Conservation (phyloP, 2,329 filamentous ascomycete species). For the Didymella glomerata region DNA sequence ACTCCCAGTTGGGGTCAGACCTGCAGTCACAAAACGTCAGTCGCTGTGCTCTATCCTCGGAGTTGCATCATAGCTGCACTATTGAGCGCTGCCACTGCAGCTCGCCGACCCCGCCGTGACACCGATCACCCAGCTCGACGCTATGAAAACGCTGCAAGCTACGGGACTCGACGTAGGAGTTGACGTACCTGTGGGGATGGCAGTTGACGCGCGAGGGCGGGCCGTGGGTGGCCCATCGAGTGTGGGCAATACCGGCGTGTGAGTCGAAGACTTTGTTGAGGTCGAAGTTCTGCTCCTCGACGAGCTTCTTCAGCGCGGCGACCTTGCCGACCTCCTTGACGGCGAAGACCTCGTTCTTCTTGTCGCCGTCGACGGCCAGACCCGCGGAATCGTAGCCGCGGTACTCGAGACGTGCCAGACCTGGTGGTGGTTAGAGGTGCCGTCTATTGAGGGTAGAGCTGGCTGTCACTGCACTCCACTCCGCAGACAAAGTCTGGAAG, state of each 20-base stretch:
- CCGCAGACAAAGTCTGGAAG: not conserved
- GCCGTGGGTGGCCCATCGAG: slow-evolving; percentile 97
- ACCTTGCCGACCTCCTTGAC: slow-evolving; percentile 99
- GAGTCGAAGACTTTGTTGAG: slow-evolving; percentile 94
- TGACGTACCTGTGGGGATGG: slow-evolving; percentile 90
- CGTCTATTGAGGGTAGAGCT: slow-evolving; percentile 13
- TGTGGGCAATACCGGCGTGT: slow-evolving; percentile 98
- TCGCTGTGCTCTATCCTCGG: not conserved
- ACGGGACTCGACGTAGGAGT: slow-evolving; percentile 54
- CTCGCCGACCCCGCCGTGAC: not conserved
- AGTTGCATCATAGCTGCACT: slow-evolving; percentile 3
- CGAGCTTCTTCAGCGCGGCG: slow-evolving; percentile 91
- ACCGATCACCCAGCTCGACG: slow-evolving; percentile 10
- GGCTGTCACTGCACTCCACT: slow-evolving; percentile 7
- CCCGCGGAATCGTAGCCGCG: slow-evolving; percentile 98
- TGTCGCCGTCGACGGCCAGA: slow-evolving; percentile 94
- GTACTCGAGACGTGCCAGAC: slow-evolving; percentile 95
- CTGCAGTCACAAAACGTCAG: slow-evolving; percentile 55
- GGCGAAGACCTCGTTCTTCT: slow-evolving; percentile 96
- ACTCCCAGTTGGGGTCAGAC: slow-evolving; percentile 95
- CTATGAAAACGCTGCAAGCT: slow-evolving; percentile 14
- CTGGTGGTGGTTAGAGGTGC: slow-evolving; percentile 58
- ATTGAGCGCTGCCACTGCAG: not conserved
- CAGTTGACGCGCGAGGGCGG: slow-evolving; percentile 93
- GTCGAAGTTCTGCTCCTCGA: slow-evolving; percentile 83